Base-by-base conservation (phyloP, 2,329 filamentous ascomycete genomes). In the Conoideocrella luteorostrata region DNA sequence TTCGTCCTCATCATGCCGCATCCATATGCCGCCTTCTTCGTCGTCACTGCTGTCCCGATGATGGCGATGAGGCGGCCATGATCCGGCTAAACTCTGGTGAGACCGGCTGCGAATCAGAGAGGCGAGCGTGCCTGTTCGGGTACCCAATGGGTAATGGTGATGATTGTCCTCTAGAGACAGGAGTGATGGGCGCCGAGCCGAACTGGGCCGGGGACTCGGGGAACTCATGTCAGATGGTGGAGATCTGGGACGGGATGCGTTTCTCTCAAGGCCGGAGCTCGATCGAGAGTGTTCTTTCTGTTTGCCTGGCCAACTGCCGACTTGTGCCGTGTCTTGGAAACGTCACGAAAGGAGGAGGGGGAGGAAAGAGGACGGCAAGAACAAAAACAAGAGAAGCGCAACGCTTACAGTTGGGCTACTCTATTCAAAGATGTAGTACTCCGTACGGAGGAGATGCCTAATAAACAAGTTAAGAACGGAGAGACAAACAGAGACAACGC, bases 91-190 rank as follows among this genome's bases (percentile, higher is more conserved):
- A 51, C 54, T 62, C 45, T 58, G 56, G 47, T 65, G 60, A 5
- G 65, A 68, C 41, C 65, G 64, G 33, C 54, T 66, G 35, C 65
- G 57, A 50, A 67, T 66, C 41, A 68, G 57, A 4, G 62, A 65
- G 24, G 64, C 58, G 40, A 68, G 53, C 12, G 60, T 57, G 36
- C 63, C 64, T 44, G 61, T 65, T 21, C 64, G 59, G 11, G 64
- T 67, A 28, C 56, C 58, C 36, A 67, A 50, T 13, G 59, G 56
- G 21, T 57, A 62, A 36, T 60, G 51, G 35, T 55, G 50, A 24
- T 49, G 56, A 29, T 49, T 56, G 35, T 66, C 62, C 13, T 65
- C 62, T 38, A 51, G 53, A n/a, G 53, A 54, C 36, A 62, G 54
- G 24, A 62, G 52, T 20, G 61, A 65, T 38, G 59, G 58, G 38